These are phyloP conservation scores for Colletotrichum destructivum DNA, from an alignment of 2,329 filamentous ascomycete genomes.

Conservation along the genomic window DNA sequence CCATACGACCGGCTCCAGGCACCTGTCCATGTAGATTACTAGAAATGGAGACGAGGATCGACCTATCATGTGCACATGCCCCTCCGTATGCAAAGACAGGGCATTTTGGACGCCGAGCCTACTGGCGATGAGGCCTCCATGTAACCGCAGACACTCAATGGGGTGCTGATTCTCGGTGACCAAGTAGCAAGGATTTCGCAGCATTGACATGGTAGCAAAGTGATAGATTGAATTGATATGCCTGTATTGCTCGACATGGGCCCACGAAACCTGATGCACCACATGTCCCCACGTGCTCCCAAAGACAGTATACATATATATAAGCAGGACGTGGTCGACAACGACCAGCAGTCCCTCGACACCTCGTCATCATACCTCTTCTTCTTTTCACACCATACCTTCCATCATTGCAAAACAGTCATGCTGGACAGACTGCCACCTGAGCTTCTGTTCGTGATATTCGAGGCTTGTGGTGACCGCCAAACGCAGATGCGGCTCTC, in stretches of 20 bases:
- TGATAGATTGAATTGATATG: not conserved
- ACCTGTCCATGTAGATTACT: not conserved
- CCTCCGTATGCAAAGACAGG: too few relatives aligned
- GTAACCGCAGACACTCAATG: not conserved
- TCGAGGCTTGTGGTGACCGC: too few relatives aligned
- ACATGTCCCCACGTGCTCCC: not conserved
- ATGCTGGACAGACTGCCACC: conserved; percentile 20
- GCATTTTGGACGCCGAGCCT: not conserved
- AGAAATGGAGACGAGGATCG: not conserved
- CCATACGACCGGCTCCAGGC: not conserved
- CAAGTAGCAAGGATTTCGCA: not conserved
- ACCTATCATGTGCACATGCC: too few relatives aligned
- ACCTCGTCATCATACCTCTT: conserved; percentile 1
- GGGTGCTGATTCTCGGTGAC: not conserved
- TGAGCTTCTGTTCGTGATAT: too few relatives aligned
- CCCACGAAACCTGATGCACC: not conserved
- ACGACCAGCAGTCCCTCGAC: not conserved
- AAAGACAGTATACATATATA: not conserved
- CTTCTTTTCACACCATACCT: not conserved
- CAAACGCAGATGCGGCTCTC: too few relatives aligned
- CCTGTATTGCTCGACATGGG: not conserved
- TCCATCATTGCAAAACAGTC: not conserved
- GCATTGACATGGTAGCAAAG: not conserved
- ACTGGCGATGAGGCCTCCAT: not conserved
- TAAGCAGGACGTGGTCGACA: not conserved